Evolutionary conservation across 148 eudicot species (phyloP), one percentile per base, ranked within the genome.

Genomic region (Rheum nobile): DNA sequence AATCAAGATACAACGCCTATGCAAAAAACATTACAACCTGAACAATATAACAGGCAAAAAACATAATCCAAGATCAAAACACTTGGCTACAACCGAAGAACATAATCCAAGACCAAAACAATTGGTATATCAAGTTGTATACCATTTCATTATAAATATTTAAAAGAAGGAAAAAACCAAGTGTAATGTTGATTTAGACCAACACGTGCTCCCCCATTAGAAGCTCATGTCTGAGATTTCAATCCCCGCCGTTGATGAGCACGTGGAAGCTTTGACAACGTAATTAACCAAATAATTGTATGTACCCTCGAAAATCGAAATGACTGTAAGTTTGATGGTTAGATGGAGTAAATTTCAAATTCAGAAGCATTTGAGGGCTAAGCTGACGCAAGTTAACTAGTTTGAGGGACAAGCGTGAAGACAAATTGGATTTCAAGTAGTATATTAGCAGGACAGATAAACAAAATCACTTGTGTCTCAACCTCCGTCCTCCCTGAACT

Each of bases 401-500:
- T 47, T 47, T 6, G n/a, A 43, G 16, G 47, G 16, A 11, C 16
- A 10, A 43, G 47, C 0, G 47, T 43, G 55, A 50, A 50, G 5
- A 43, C 19, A 6, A 22, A 50, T 17, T 1, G 1, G 22, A 57
- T 24, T 57, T 11, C 32, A 57, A 57, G 65, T 11, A 57, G 31
- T 26, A 19, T n/a, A 17, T 55, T 57, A 57, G 65, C 29, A 57
- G 4, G 16, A 57, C 65, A 57, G 65, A 57, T 26, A 3, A 26
- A 57, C 24, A 22, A 26, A 57, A 57, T 24, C 32, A 24, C 32
- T 3, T 57, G 22, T 32, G 70, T 16, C 70, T 65, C 70, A 65
- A n/a, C n/a, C n/a, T n/a, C n/a, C n/a, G n/a, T n/a, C 70, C 70
- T 65, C 39, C 0, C n/a, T n/a, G 91, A 80, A 73, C 80, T 76